Evolutionary conservation across 164 flowering plant genomes (phyloP).

Genomic region (Cinnamomum chago): DNA sequence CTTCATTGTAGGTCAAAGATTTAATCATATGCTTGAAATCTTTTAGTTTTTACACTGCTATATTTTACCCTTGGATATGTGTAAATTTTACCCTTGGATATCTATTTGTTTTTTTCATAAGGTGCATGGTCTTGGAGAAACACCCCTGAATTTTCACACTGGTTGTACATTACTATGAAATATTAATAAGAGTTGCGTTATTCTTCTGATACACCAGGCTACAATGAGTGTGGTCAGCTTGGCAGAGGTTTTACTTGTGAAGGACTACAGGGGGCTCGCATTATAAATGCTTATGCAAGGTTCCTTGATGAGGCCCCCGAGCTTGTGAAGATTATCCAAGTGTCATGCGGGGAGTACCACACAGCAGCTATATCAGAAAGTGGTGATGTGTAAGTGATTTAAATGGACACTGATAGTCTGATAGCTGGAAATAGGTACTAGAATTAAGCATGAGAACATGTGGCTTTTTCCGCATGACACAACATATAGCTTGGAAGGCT

Average conservation of each 20-base stretch:
- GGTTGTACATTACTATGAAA: conserved; percentile 25
- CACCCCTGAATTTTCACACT: conserved; percentile 2
- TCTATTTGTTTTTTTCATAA: not conserved
- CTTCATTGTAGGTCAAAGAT: not conserved
- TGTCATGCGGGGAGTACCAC: conserved; percentile 99
- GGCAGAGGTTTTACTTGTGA: conserved; percentile 97
- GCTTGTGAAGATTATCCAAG: conserved; percentile 80
- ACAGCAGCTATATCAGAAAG: conserved; percentile 86
- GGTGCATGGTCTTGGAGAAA: not conserved
- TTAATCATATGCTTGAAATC: not conserved
- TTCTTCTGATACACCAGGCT: conserved; percentile 73
- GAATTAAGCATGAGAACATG: conserved; percentile 5
- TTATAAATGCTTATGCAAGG: conserved; percentile 68
- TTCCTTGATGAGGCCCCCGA: conserved; percentile 97
- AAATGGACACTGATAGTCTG: conserved; percentile 23
- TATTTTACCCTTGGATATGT: not conserved
- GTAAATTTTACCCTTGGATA: not conserved
- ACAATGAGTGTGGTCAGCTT: conserved; percentile 98
- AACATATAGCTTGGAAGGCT: conserved; percentile 14
- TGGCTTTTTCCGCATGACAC: conserved; percentile 46
- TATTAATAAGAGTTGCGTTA: conserved; percentile 33
- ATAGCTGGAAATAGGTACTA: conserved; percentile 30
- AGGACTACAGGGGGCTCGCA: conserved; percentile 89
- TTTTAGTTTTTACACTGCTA: not conserved
- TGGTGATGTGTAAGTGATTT: conserved; percentile 96